A percentile compares a stretch with the other conserved stretches of the same genome.
phyloP scores from a whole-genome alignment of 1,139 yeast genomes.

The Debaryomycetaceae sp. region DNA sequence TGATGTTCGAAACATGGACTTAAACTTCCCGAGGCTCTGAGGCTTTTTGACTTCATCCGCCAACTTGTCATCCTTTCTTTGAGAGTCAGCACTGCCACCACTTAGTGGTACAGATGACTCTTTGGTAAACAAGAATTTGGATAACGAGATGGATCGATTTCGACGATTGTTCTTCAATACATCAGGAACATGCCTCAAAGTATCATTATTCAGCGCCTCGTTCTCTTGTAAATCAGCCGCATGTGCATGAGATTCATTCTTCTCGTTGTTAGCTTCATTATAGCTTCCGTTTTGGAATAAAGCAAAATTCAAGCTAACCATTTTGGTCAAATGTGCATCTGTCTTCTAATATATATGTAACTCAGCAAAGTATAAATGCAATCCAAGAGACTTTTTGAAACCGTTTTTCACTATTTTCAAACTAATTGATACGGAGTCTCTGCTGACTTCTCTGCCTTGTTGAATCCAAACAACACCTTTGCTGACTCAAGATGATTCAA shows the following conservation, averaged over 20 bases:
- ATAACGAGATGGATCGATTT: slow-evolving; percentile 16
- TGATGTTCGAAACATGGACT: slow-evolving; percentile 20
- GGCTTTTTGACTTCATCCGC: slow-evolving; percentile 5
- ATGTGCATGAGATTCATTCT: background rate
- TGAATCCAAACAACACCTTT: no score
- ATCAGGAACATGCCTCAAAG: background rate
- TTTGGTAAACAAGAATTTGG: slow-evolving; percentile 15
- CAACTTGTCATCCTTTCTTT: background rate
- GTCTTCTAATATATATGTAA: background rate
- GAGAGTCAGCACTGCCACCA: background rate
- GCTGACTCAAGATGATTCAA: no score
- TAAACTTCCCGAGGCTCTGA: slow-evolving; percentile 17
- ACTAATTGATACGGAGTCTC: no score
- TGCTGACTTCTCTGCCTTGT: no score
- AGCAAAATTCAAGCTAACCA: background rate
- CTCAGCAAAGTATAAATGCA: no score
- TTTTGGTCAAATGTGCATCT: background rate
- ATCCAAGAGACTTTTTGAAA: no score
- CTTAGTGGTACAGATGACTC: slow-evolving; percentile 5
- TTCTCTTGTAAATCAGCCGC: background rate
- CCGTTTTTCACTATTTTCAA: no score
- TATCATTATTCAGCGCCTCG: background rate
- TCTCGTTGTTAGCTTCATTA: background rate
- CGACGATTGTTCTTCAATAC: background rate
- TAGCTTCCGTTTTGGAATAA: background rate